A percentile compares a stretch with the other conserved stretches of the same genome.
Evolutionary conservation across 768 basidiomycete species (phyloP).

Genomic region (Lenzites betulinus): DNA sequence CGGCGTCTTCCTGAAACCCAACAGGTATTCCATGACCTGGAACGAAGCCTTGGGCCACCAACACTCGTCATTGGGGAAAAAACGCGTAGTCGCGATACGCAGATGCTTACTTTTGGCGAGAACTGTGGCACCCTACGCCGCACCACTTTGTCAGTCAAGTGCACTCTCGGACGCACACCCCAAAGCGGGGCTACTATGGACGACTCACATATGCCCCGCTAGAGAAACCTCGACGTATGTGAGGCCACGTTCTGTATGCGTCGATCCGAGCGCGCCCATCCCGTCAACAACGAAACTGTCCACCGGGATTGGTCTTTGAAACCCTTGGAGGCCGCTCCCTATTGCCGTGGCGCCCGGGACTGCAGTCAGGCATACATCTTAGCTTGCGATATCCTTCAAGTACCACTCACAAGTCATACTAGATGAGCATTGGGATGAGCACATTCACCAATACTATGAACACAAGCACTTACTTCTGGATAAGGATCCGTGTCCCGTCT

Average conservation of each 20-base stretch:
- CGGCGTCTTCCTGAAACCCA: slow-evolving; percentile 52
- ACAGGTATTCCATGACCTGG: slow-evolving; percentile 66
- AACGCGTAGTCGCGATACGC: not conserved
- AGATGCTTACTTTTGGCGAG: slow-evolving; percentile 45
- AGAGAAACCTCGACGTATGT: slow-evolving; percentile 67
- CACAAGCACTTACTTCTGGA: slow-evolving; percentile 37
- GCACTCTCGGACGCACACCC: too few relatives aligned
- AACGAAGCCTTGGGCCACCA: slow-evolving; percentile 43
- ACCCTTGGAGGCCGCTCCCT: slow-evolving; percentile 70
- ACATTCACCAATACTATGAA: slow-evolving; percentile 22
- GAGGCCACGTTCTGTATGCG: slow-evolving; percentile 66
- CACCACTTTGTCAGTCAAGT: not conserved
- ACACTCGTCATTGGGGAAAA: not conserved
- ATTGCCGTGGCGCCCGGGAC: too few relatives aligned
- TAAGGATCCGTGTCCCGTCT: slow-evolving; percentile 50
- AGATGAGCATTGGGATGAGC: not conserved
- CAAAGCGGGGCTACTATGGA: slow-evolving; percentile 8
- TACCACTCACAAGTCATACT: slow-evolving; percentile 44
- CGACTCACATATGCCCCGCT: slow-evolving; percentile 68
- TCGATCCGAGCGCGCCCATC: slow-evolving; percentile 65
- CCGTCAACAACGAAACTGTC: slow-evolving; percentile 74
- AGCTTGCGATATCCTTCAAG: too few relatives aligned
- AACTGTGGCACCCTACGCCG: slow-evolving; percentile 61
- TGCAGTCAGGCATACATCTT: too few relatives aligned
- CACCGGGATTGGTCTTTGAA: slow-evolving; percentile 63